Evolutionary conservation across 495 filamentous ascomycete species (phyloP), one percentile per base, ranked within the genome.

Genomic region (Acidomyces sp.): DNA sequence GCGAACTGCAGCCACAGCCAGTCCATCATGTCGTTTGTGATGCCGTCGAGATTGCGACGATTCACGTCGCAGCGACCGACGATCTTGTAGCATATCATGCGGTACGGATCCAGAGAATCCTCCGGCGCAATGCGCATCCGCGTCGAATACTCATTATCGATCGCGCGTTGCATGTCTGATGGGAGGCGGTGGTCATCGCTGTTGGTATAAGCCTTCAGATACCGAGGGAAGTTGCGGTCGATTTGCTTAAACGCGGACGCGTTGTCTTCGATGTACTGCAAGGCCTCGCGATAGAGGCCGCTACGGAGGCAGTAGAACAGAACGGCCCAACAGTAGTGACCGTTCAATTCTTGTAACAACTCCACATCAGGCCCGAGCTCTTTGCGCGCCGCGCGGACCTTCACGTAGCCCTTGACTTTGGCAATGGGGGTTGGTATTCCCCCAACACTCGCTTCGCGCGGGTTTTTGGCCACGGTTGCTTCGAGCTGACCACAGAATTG

Each of bases 1-100:
- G 74, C 81, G 59, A 96, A 85, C 57, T 96, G 90, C 41, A 99
- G 62, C 90, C 90, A 99, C 59, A 92, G 77, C 85, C 85, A 96
- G 56, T 96, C 92, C 50, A 93, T 83, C 33, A 93, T 77, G 18
- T 75, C 79, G 41, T 80, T 80, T 39, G 73, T 78, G 13, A 96
- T 68, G 34, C 74, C 72, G n/a, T 92, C 82, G 9, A 95, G 67
- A 41, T 70, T 82, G 47, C 86, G 74, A 36, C 79, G 78, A 44
- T 62, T 68, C 15, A 99, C 70, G 51, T 96, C 90, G 62, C 87
- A 94, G 23, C 90, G 85, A 33, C 90, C 90, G 51, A 96, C 79
- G 40, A 99, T 75, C 62, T 96, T 96, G 70, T 95, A 96, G 58
- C 93, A 94, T 12, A 87, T 87, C 74, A 93, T 85, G 30, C 86